These are phyloP conservation scores for Tulasnella sp. DNA, from an alignment of 768 basidiomycete species.

Conservation along the genomic window DNA sequence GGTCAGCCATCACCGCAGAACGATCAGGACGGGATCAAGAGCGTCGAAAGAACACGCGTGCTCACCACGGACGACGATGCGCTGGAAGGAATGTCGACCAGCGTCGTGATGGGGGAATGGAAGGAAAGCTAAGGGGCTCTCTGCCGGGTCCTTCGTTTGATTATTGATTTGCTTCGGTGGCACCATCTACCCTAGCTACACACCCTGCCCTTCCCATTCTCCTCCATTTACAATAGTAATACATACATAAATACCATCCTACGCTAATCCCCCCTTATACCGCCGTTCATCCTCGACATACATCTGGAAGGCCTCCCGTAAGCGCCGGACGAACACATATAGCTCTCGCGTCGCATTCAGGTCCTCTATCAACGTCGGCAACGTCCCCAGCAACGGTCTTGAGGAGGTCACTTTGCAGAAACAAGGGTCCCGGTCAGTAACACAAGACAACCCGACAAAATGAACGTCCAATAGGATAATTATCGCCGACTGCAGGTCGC, in stretches of 20 bases:
- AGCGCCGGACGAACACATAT: slow-evolving; percentile 54
- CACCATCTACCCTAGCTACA: neutral
- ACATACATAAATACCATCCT: slow-evolving; percentile 1
- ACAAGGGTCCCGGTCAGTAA: too few species aligned
- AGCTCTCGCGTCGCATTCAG: slow-evolving; percentile 62
- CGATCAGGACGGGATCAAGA: too few species aligned
- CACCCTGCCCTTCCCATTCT: slow-evolving; percentile 4
- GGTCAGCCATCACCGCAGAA: too few species aligned
- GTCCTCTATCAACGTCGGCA: slow-evolving; percentile 55
- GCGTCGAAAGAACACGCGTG: too few species aligned
- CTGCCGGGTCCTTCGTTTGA: too few species aligned
- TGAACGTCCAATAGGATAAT: too few species aligned
- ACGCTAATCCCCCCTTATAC: neutral
- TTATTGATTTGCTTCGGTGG: too few species aligned
- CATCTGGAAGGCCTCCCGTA: slow-evolving; percentile 30
- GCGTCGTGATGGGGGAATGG: neutral
- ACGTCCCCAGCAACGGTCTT: slow-evolving; percentile 52
- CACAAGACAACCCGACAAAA: neutral
- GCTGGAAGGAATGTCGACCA: neutral
- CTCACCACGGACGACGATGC: too few species aligned
- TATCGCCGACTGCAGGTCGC: too few species aligned
- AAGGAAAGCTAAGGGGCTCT: slow-evolving; percentile 1
- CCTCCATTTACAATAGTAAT: neutral
- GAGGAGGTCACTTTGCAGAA: slow-evolving; percentile 58
- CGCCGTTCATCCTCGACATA: slow-evolving; percentile 16